Percentiles rank a stretch among this genome's conserved stretches.
phyloP scores from a whole-genome alignment of 768 basidiomycete species.

The Lentinula detonsa region DNA sequence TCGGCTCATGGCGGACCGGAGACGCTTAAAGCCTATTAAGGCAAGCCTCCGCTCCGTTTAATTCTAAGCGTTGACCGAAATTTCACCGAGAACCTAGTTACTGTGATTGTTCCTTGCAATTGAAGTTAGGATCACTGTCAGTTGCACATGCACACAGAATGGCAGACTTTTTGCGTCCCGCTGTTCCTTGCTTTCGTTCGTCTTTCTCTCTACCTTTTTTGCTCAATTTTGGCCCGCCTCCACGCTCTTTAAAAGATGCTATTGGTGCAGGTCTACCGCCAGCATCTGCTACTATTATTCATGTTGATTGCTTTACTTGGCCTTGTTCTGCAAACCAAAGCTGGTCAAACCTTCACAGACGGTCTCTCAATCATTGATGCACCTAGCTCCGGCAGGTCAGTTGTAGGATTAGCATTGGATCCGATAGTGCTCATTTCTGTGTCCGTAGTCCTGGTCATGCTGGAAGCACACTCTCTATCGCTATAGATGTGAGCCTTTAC shows the following conservation, averaged over 20 bases:
- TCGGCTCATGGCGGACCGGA: neutral
- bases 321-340: conserved; percentile 11
- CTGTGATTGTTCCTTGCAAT: neutral
- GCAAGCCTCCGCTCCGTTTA: neutral
- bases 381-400: conserved; percentile 16
- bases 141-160: neutral
- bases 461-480: conserved; percentile 21
- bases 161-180: neutral
- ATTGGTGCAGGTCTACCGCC: conserved; percentile 14
- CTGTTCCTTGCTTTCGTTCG: neutral
- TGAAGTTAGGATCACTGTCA: neutral
- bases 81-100: neutral
- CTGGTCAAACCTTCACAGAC: conserved; percentile 23
- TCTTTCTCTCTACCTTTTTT: neutral
- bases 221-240: neutral
- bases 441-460: conserved; percentile 17
- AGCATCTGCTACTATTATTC: conserved; percentile 1
- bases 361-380: conserved; percentile 25
- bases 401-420: conserved; percentile 1
- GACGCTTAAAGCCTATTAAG: neutral
- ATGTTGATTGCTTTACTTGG: neutral
- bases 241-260: conserved; percentile 8
- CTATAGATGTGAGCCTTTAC: conserved; percentile 24
- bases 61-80: neutral
- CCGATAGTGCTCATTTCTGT: conserved; percentile 18